phyloP scores from a whole-genome alignment of 805 yeast species.

The Wickerhamiella kazuoi region DNA sequence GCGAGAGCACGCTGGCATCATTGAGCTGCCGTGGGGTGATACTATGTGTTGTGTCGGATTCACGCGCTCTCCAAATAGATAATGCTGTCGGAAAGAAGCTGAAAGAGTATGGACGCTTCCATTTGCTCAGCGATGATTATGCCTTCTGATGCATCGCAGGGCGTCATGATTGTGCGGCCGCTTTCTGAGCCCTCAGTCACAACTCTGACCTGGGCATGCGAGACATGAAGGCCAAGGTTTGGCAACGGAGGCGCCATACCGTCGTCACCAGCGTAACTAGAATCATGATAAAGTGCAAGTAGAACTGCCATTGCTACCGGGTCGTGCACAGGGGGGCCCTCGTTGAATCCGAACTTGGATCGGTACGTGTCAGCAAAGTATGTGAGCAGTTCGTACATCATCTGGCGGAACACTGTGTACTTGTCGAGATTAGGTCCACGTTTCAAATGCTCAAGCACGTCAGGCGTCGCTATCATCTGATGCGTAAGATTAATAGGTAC shows the following conservation, averaged over 20 bases:
- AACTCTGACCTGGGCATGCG: conserved; percentile 1
- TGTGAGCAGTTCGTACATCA: conserved; percentile 36
- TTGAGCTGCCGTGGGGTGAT: too few relatives aligned
- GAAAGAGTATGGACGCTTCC: not conserved
- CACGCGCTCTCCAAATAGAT: not conserved
- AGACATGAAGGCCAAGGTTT: conserved; percentile 4
- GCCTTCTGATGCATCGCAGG: not conserved
- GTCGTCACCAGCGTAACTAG: conserved; percentile 6
- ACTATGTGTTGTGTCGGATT: too few relatives aligned
- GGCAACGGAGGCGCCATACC: conserved; percentile 8
- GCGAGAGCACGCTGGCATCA: too few relatives aligned
- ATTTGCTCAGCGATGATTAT: not conserved
- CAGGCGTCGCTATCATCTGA: conserved; percentile 35
- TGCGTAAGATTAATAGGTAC: conserved; percentile 59
- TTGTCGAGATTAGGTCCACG: conserved; percentile 19
- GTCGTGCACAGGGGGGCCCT: conserved; percentile 69
- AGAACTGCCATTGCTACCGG: conserved; percentile 52
- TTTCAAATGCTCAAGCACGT: conserved; percentile 25
- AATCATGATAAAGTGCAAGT: conserved; percentile 25
- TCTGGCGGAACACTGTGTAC: conserved; percentile 31
- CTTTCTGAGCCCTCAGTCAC: not conserved
- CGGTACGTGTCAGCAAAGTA: conserved; percentile 33
- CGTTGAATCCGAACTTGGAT: conserved; percentile 25
- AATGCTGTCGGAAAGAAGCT: not conserved
- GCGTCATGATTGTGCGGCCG: not conserved